Conservation (phyloP, 73 alveolate genomes). For the Uronychia binucleata region DNA sequence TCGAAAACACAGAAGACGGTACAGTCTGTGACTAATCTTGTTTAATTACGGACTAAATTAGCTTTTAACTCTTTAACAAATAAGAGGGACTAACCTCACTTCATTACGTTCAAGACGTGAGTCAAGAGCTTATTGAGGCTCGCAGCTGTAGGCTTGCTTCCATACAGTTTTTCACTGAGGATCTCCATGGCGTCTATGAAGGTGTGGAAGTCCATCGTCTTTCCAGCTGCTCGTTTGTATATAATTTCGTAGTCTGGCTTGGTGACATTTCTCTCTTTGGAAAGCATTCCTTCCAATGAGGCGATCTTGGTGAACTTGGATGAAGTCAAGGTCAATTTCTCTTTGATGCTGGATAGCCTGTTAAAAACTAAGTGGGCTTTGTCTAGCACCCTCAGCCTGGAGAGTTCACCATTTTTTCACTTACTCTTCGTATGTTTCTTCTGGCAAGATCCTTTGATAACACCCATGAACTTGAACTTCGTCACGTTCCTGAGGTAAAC, state of each 20-base stretch:
- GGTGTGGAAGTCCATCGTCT: conserved; percentile 22
- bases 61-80: no score
- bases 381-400: background rate
- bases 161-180: conserved; percentile 9
- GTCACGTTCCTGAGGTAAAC: background rate
- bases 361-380: conserved; percentile 30
- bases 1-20: no score
- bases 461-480: conserved; percentile 12
- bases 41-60: no score
- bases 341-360: conserved; percentile 21
- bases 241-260: conserved; percentile 32
- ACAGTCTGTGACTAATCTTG: no score
- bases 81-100: background rate
- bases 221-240: conserved; percentile 5
- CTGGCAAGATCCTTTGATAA: conserved; percentile 15
- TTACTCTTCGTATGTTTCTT: conserved; percentile 17
- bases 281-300: conserved; percentile 11
- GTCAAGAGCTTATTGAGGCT: background rate
- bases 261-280: background rate
- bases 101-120: background rate
- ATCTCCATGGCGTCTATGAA: conserved; percentile 38
- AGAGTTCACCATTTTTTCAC: background rate
- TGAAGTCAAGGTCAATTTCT: background rate
- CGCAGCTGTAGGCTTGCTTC: background rate
- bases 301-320: conserved; percentile 25